Evolutionary conservation across 768 basidiomycete genomes (phyloP).

Genomic region (Naganishia randhawae): DNA sequence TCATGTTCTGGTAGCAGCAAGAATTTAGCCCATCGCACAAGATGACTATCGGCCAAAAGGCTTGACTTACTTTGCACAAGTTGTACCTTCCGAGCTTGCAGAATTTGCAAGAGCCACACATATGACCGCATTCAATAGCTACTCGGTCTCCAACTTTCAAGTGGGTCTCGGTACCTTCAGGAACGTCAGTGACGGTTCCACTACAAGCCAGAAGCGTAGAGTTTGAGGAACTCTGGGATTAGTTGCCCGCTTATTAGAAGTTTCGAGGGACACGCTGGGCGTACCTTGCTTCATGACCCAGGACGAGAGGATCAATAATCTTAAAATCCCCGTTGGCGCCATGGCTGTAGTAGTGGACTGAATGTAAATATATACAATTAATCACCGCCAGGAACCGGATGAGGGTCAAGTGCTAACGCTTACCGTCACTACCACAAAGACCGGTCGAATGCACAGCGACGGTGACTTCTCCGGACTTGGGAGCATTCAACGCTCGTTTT

Average conservation of each 20-base stretch:
- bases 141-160: slow-evolving; percentile 51
- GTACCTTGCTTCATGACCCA: slow-evolving; percentile 69
- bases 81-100: slow-evolving; percentile 73
- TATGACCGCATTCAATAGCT: slow-evolving; percentile 48
- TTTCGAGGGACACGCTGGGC: not conserved
- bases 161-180: slow-evolving; percentile 3
- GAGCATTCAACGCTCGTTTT: slow-evolving; percentile 67
- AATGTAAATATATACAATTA: not conserved
- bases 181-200: slow-evolving; percentile 16
- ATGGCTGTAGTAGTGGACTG: slow-evolving; percentile 86
- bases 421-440: slow-evolving; percentile 67
- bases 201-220: not conserved
- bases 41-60: too few relatives aligned
- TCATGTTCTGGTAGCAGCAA: slow-evolving; percentile 53
- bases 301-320: slow-evolving; percentile 75
- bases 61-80: slow-evolving; percentile 60
- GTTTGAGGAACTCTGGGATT: too few relatives aligned
- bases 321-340: slow-evolving; percentile 90
- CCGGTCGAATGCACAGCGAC: slow-evolving; percentile 78
- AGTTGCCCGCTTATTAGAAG: not conserved
- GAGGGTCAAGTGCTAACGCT: slow-evolving; percentile 63
- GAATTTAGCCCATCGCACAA: not conserved
- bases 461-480: slow-evolving; percentile 69
- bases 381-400: not conserved
- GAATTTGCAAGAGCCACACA: slow-evolving; percentile 54